A percentile compares a stretch with the other conserved stretches of the same genome.
Conservation (phyloP, 805 yeast genomes). For the Komagataella phaffii region DNA sequence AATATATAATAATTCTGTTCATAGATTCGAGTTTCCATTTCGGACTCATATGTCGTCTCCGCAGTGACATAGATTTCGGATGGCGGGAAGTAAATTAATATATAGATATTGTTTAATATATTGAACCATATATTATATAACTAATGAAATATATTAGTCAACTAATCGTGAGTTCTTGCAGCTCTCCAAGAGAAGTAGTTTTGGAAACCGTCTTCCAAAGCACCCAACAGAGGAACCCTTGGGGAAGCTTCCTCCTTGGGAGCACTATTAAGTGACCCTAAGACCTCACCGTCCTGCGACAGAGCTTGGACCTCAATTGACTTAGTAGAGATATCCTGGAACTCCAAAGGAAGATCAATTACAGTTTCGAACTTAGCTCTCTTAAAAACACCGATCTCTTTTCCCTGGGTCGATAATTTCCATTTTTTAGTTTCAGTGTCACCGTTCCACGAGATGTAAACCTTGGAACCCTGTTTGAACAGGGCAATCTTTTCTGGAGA, state of each 20-base stretch:
- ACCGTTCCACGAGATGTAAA: slow-evolving; percentile 25
- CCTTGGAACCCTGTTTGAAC: slow-evolving; percentile 8
- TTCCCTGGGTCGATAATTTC: slow-evolving; percentile 10
- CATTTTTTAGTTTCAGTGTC: slow-evolving; percentile 20
- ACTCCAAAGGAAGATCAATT: neutral
- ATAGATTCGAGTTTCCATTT: neutral
- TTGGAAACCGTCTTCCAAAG: neutral
- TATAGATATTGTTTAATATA: neutral
- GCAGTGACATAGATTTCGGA: neutral
- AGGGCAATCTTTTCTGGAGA: slow-evolving; percentile 21
- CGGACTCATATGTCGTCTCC: neutral
- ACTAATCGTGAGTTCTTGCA: neutral
- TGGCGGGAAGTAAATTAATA: neutral
- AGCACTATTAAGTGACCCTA: neutral
- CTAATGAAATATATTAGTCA: neutral
- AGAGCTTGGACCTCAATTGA: neutral
- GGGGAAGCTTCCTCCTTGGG: neutral
- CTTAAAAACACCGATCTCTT: neutral
- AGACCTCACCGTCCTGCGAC: neutral
- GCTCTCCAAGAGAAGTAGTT: neutral
- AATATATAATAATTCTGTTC: neutral
- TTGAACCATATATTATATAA: neutral
- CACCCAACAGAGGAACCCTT: neutral
- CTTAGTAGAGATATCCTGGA: neutral
- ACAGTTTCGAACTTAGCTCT: neutral